phyloP scores from a whole-genome alignment of 1,284 basidiomycete genomes.

The Ustilago cynodontis region DNA sequence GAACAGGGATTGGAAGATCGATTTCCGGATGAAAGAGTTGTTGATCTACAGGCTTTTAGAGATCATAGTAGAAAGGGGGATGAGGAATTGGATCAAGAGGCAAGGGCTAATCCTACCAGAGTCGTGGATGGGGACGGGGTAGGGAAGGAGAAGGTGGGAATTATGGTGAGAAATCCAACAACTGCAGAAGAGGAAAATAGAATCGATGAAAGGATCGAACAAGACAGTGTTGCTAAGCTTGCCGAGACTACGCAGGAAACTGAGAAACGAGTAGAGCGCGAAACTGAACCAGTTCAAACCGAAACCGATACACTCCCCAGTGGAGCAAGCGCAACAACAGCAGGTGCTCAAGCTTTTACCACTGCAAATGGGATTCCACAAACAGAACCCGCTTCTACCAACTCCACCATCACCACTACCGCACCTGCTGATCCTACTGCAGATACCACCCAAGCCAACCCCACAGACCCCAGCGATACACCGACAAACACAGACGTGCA shows the following conservation, averaged over 20 bases:
- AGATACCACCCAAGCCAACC: too few species aligned
- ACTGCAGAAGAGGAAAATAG: constrained; percentile 10
- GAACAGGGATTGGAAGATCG: constrained; percentile 36
- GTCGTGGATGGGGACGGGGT: constrained; percentile 15
- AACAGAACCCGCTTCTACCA: too few species aligned
- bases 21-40: constrained; percentile 35
- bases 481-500: too few species aligned
- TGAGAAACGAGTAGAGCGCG: too few species aligned
- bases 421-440: not conserved
- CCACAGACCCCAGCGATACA: too few species aligned
- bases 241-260: too few species aligned
- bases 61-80: constrained; percentile 52
- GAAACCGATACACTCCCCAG: too few species aligned
- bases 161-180: constrained; percentile 15
- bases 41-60: constrained; percentile 30
- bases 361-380: too few species aligned
- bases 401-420: not conserved
- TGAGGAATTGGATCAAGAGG: constrained; percentile 51
- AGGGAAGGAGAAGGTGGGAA: constrained; percentile 6
- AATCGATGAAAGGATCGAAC: constrained; percentile 33
- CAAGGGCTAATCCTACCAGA: constrained; percentile 15
- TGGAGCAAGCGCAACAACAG: not conserved
- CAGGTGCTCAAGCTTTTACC: not conserved
- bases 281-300: too few species aligned
- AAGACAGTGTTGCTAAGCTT: constrained; percentile 15